A percentile compares a stretch with the other conserved stretches of the same genome.
Evolutionary conservation across 169 alveolate genomes (phyloP).

Genomic region (Plasmodium vinckei): DNA sequence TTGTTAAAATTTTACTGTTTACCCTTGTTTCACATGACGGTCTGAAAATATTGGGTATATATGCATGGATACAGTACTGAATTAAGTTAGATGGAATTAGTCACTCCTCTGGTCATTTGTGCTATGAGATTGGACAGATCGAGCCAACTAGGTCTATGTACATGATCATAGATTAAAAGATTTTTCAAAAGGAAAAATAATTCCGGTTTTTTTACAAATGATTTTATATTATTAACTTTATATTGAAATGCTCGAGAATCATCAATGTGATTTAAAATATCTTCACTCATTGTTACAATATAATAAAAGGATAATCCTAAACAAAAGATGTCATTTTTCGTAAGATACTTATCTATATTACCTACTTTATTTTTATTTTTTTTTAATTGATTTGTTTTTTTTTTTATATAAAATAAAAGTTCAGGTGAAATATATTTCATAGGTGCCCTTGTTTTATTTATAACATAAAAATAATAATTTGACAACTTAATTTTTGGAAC

Average conservation of each 20-base stretch:
- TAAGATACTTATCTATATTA: conserved; percentile 31
- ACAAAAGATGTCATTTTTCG: conserved; percentile 51
- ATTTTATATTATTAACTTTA: conserved; percentile 20
- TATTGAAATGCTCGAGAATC: conserved; percentile 8
- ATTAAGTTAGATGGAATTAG: too few relatives aligned
- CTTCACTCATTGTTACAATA: conserved; percentile 57
- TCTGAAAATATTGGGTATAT: too few relatives aligned
- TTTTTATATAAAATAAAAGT: conserved; percentile 28
- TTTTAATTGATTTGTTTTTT: conserved; percentile 12
- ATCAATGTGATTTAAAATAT: conserved; percentile 34
- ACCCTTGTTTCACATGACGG: too few relatives aligned
- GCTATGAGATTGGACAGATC: neutral
- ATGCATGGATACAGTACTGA: too few relatives aligned
- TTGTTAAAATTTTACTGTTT: too few relatives aligned
- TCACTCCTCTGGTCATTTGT: neutral
- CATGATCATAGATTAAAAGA: conserved; percentile 43
- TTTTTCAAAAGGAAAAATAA: conserved; percentile 14
- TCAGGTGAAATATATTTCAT: conserved; percentile 70
- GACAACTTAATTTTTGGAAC: conserved; percentile 28
- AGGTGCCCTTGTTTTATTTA: conserved; percentile 22
- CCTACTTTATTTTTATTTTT: conserved; percentile 10
- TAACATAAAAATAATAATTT: conserved; percentile 44
- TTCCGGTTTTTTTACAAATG: conserved; percentile 19
- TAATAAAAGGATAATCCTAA: conserved; percentile 65
- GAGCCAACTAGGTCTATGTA: conserved; percentile 30